Evolutionary conservation across 2,329 filamentous ascomycete genomes (phyloP), one percentile per base, ranked within the genome.

Genomic region (Falciphora oryzae): DNA sequence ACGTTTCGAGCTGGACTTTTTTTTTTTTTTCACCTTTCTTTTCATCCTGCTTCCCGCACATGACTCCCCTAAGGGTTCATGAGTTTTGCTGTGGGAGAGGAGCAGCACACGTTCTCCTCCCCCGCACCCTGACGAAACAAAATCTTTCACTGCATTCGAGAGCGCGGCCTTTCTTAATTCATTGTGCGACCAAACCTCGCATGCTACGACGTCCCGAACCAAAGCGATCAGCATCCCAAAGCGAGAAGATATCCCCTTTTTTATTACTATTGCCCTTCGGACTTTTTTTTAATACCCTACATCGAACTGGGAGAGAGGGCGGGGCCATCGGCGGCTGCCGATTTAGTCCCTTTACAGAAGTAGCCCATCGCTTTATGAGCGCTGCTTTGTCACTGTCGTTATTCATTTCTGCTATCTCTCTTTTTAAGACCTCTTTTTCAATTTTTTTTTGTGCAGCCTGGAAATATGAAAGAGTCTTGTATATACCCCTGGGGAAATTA

Each of bases 121-220:
- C 10, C 78, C 81, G 32, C 81, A 83, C 22, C n/a, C 10, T 25
- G 14, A 53, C 44, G 44, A 53, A 22, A 5, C 6, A 53, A n/a
- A 53, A 53, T 53, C 22, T n/a, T 53, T 8, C 44, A 53, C 44
- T 53, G 44, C 44, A 53, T 53, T 53, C 44, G 44, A 53, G 18
- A 25, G 44, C 44, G 44, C 44, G 44, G 44, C n/a, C 44, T 53
- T 53, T 25, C 44, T 53, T 53, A 50, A 50, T 53, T 53, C 44
- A 25, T 10, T 10, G 8, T 53, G 44, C 44, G 44, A 53, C 44
- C 13, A 53, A 53, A 53, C 22, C 22, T 53, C 44, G 44, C 44
- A 53, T 53, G 44, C 44, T n/a, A 53, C 44, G 44, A 53, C 44
- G 44, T 53, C 44, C 44, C 44, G 44, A 53, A 53, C 22, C 44